Evolutionary conservation across 228 moss, liverwort and hornwort genomes (phyloP).

Genomic region (Sphagnum fallax): DNA sequence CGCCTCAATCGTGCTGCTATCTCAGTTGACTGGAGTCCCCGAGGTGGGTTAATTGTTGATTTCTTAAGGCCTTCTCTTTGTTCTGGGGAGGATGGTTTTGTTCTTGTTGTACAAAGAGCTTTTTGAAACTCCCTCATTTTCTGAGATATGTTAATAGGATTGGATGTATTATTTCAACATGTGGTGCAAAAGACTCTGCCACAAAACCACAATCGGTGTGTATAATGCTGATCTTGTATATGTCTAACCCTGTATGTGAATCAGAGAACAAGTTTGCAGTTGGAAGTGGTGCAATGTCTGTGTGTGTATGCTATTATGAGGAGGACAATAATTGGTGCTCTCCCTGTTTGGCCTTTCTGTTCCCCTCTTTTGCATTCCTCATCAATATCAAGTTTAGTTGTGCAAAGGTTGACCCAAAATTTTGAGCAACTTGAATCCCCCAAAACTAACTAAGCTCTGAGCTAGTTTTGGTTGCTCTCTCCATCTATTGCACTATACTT

Average conservation of each 20-base stretch:
- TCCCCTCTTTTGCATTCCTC: not conserved
- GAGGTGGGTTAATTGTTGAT: constrained; percentile 30
- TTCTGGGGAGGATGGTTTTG: not conserved
- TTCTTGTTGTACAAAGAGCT: too few species aligned
- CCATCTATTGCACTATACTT: too few species aligned
- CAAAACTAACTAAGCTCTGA: too few species aligned
- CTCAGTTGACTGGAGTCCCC: constrained; percentile 95
- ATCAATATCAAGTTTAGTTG: too few species aligned
- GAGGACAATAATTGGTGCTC: constrained; percentile 92
- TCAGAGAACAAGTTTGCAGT: constrained; percentile 98
- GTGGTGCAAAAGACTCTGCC: too few species aligned
- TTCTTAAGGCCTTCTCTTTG: not conserved
- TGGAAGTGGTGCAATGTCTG: constrained; percentile 91
- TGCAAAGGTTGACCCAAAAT: too few species aligned
- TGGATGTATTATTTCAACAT: too few species aligned
- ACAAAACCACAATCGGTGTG: too few species aligned
- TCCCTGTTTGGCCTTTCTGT: not conserved
- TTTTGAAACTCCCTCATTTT: too few species aligned
- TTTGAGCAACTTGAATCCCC: not conserved
- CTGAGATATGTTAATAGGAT: too few species aligned
- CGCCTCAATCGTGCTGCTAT: constrained; percentile 92
- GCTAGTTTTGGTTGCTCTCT: too few species aligned
- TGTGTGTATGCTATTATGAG: constrained; percentile 98
- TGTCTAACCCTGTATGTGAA: not conserved
- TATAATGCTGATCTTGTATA: too few species aligned